Evolutionary conservation across 2,329 filamentous ascomycete genomes (phyloP).

Genomic region (Verticillium dahliae): DNA sequence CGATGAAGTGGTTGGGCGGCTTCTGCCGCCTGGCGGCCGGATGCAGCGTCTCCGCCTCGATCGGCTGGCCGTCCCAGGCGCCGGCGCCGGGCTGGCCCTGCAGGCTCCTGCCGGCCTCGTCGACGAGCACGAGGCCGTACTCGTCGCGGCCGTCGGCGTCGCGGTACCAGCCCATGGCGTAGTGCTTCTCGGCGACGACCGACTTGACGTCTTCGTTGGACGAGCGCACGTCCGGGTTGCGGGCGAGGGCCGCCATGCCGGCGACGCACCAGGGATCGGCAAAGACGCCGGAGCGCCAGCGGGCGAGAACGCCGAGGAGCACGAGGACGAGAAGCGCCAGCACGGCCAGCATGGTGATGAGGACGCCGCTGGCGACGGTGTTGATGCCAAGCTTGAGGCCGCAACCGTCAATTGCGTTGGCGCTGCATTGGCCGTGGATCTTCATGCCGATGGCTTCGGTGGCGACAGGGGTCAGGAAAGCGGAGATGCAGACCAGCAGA

Average conservation of each 20-base stretch:
- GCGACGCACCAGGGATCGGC: conserved; percentile 33
- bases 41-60: not conserved
- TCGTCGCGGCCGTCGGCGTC: conserved; percentile 16
- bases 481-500: conserved; percentile 23
- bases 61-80: not conserved
- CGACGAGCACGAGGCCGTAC: conserved; percentile 23
- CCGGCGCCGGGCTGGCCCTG: conserved; percentile 2
- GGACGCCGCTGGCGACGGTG: conserved; percentile 19
- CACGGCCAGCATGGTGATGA: conserved; percentile 22
- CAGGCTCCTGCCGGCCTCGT: conserved; percentile 17
- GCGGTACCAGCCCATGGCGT: conserved; percentile 21
- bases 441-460: conserved; percentile 32
- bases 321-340: conserved; percentile 21
- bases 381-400: conserved; percentile 27
- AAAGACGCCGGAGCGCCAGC: conserved; percentile 29
- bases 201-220: conserved; percentile 9
- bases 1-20: conserved; percentile 21
- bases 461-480: conserved; percentile 29
- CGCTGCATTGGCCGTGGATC: conserved; percentile 25
- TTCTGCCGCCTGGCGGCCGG: not conserved
- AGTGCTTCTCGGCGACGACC: conserved; percentile 16
- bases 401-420: conserved; percentile 21
- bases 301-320: conserved; percentile 19
- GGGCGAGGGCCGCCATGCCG: conserved; percentile 25
- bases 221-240: conserved; percentile 20